Conservation (phyloP, 352 stramenopile genomes). For the Elongisporangium undulatum region DNA sequence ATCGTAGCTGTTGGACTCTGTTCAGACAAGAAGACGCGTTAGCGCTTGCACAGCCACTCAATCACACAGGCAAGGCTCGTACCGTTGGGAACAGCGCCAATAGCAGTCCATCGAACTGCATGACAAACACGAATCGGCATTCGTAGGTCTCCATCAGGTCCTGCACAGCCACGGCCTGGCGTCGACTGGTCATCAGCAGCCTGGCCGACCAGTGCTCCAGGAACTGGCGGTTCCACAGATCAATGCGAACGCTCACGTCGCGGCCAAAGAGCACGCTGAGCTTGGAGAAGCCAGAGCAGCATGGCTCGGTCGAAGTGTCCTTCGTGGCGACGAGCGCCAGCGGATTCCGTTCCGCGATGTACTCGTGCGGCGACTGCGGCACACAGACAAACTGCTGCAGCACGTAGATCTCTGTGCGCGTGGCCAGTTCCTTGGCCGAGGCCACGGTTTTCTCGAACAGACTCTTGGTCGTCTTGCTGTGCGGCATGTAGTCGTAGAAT, state of each 20-base stretch:
- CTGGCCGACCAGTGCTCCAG: slow-evolving; percentile 28
- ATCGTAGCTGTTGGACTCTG: slow-evolving; percentile 41
- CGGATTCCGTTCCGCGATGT: slow-evolving; percentile 2
- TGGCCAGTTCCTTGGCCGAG: slow-evolving; percentile 32
- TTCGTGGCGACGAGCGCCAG: slow-evolving; percentile 18
- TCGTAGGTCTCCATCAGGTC: slow-evolving; percentile 31
- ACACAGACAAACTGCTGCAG: slow-evolving; percentile 48
- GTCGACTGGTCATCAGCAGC: slow-evolving; percentile 7
- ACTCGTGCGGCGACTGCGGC: slow-evolving; percentile 15
- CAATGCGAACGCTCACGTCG: slow-evolving; percentile 50
- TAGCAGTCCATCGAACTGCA: slow-evolving; percentile 58
- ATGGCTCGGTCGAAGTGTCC: slow-evolving; percentile 8
- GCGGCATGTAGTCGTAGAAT: slow-evolving; percentile 67
- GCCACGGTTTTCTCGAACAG: slow-evolving; percentile 34
- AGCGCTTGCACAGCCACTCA: not conserved
- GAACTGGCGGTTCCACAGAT: slow-evolving; percentile 67
- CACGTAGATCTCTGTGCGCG: slow-evolving; percentile 44
- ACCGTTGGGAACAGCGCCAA: slow-evolving; percentile 53
- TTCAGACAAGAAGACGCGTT: not conserved
- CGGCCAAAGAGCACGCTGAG: slow-evolving; percentile 58
- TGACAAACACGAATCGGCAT: slow-evolving; percentile 60
- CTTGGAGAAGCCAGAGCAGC: slow-evolving; percentile 23
- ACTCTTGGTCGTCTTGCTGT: slow-evolving; percentile 48
- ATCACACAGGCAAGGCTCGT: not conserved
- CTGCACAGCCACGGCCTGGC: slow-evolving; percentile 13